Conservation (phyloP, 352 stramenopile genomes). For the Pilasporangium apinafurcum region DNA sequence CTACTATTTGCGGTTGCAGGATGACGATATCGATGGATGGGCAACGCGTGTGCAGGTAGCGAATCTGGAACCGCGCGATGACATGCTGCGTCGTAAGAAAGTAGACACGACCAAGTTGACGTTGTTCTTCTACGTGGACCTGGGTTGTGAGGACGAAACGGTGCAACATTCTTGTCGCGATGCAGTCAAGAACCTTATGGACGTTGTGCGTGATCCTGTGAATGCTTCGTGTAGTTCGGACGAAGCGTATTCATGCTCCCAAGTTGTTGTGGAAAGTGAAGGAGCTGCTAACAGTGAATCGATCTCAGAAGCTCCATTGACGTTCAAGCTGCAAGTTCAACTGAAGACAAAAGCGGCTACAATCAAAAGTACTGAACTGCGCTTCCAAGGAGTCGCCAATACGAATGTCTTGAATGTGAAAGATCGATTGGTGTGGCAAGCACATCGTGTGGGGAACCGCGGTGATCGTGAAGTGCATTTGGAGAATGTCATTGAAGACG, state of each 20-base stretch:
- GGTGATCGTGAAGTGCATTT: constrained; percentile 48
- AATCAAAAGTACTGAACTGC: constrained; percentile 37
- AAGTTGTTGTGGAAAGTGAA: constrained; percentile 36
- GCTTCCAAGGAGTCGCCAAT: constrained; percentile 48
- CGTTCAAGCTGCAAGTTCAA: constrained; percentile 44
- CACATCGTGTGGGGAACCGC: constrained; percentile 13
- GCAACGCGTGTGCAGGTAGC: constrained; percentile 29
- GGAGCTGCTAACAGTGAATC: constrained; percentile 6
- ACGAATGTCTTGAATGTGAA: constrained; percentile 71
- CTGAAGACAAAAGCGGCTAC: constrained; percentile 25
- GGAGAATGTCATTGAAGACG: constrained; percentile 65
- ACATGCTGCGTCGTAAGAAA: constrained; percentile 22
- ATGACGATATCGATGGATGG: constrained; percentile 29
- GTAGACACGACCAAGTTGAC: constrained; percentile 53
- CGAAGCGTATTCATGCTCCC: constrained; percentile 18
- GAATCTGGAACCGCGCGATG: constrained; percentile 37
- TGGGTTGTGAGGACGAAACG: constrained; percentile 66
- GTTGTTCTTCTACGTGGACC: constrained; percentile 77
- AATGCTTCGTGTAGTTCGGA: constrained; percentile 6
- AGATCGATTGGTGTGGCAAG: constrained; percentile 41
- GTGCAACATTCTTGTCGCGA: constrained; percentile 41
- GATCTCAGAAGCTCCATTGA: constrained; percentile 16
- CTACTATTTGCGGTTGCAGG: constrained; percentile 38
- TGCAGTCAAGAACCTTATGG: constrained; percentile 38
- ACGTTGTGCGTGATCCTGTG: constrained; percentile 33